Conservation (phyloP, 1,284 basidiomycete species). For the Rhodotorula mucilaginosa region DNA sequence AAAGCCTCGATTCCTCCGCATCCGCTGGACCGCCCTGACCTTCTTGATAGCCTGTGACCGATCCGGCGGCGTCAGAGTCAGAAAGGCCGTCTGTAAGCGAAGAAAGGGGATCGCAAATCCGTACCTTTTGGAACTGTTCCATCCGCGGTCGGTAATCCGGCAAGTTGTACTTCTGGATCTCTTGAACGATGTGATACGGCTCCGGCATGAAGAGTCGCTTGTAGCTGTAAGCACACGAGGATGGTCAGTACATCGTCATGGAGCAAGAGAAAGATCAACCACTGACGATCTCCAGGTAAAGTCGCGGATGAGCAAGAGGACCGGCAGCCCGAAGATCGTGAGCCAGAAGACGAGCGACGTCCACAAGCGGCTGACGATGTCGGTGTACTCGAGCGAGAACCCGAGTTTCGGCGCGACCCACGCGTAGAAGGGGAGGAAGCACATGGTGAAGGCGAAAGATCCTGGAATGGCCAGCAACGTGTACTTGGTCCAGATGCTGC, state of each 20-base stretch:
- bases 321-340: slow-evolving; percentile 79
- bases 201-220: slow-evolving; percentile 83
- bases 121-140: slow-evolving; percentile 67
- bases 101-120: not conserved
- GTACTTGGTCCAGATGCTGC: slow-evolving; percentile 97
- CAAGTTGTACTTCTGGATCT: slow-evolving; percentile 54
- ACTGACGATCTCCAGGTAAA: slow-evolving; percentile 92
- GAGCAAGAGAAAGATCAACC: not conserved
- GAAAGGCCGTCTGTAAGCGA: not conserved
- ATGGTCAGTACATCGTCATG: slow-evolving; percentile 36
- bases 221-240: slow-evolving; percentile 59
- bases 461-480: slow-evolving; percentile 88
- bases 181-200: slow-evolving; percentile 96
- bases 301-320: slow-evolving; percentile 84
- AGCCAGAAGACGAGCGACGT: slow-evolving; percentile 85
- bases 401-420: slow-evolving; percentile 75
- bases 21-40: slow-evolving; percentile 88
- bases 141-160: slow-evolving; percentile 89
- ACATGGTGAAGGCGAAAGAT: slow-evolving; percentile 91
- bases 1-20: slow-evolving; percentile 89
- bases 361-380: slow-evolving; percentile 85
- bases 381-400: slow-evolving; percentile 85
- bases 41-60: slow-evolving; percentile 81
- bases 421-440: slow-evolving; percentile 87
- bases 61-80: too few species aligned